phyloP scores from a whole-genome alignment of 202 grass and related monocot genomes.

The Carex arenaria region DNA sequence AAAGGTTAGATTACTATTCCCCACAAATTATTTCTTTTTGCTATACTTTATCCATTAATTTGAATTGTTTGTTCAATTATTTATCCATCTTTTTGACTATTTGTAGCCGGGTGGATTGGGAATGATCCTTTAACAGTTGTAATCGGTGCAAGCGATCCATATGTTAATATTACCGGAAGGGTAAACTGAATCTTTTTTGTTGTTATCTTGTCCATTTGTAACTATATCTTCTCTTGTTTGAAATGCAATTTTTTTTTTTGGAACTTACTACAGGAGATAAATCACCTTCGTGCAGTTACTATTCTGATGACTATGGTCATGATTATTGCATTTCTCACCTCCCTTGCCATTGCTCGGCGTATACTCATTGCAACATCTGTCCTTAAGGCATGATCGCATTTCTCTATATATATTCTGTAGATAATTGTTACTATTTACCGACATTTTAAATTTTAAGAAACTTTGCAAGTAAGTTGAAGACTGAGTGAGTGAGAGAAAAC shows the following conservation, averaged over 20 bases:
- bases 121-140: conserved; percentile 90
- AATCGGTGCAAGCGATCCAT: conserved; percentile 84
- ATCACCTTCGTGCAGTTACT: conserved; percentile 58
- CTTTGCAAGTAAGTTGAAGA: background rate
- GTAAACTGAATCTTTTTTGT: conserved; percentile 24
- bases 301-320: conserved; percentile 89
- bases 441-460: background rate
- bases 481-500: background rate
- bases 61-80: background rate
- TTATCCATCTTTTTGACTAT: conserved; percentile 16
- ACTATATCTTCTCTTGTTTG: conserved; percentile 23
- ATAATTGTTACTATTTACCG: background rate
- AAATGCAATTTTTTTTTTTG: conserved; percentile 17
- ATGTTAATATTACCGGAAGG: conserved; percentile 78
- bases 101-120: conserved; percentile 91
- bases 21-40: background rate
- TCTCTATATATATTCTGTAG: background rate
- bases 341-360: conserved; percentile 81
- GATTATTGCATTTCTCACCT: conserved; percentile 81
- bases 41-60: background rate
- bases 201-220: conserved; percentile 8
- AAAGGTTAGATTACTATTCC: conserved; percentile 53
- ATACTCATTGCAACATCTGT: conserved; percentile 85
- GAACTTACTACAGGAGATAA: conserved; percentile 60
- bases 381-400: conserved; percentile 58